These are phyloP conservation scores for Ceratocystis cubensis DNA, from an alignment of 2,329 filamentous ascomycete species.

Conservation along the genomic window DNA sequence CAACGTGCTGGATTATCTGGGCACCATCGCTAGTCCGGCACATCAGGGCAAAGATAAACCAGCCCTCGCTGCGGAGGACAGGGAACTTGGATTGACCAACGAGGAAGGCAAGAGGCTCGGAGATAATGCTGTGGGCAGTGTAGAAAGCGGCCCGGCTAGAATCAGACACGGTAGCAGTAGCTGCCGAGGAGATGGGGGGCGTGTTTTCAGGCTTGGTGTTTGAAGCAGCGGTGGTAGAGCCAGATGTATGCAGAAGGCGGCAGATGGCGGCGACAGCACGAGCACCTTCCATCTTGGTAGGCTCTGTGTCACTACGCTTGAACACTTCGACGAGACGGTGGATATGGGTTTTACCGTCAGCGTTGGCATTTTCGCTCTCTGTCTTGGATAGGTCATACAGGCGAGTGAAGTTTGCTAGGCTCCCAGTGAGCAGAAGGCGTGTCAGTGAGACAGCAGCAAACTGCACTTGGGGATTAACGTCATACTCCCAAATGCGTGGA, in stretches of 20 bases:
- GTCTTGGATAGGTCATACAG: conserved; percentile 34
- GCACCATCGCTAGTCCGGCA: conserved; percentile 40
- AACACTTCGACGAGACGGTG: conserved; percentile 31
- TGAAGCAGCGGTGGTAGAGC: conserved; percentile 25
- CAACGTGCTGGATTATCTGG: conserved; percentile 33
- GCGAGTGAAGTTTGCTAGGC: conserved; percentile 38
- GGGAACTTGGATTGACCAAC: conserved; percentile 47
- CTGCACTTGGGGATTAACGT: conserved; percentile 44
- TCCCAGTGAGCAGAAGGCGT: conserved; percentile 43
- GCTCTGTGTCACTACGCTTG: conserved; percentile 32
- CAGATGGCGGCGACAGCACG: conserved; percentile 42
- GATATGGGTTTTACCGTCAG: conserved; percentile 12
- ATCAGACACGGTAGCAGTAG: conserved; percentile 19
- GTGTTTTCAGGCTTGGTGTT: background rate
- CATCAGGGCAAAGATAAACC: conserved; percentile 52
- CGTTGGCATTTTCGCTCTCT: conserved; percentile 25
- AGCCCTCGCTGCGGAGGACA: conserved; percentile 45
- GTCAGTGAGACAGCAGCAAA: conserved; percentile 47
- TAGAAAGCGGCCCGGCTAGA: conserved; percentile 34
- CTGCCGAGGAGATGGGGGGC: conserved; percentile 16
- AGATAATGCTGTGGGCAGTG: conserved; percentile 32
- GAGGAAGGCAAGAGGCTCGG: conserved; percentile 37
- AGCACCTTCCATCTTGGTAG: conserved; percentile 48
- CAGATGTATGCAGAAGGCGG: conserved; percentile 37
- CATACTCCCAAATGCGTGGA: conserved; percentile 42